A percentile compares a stretch with the other conserved stretches of the same genome.
Conservation (phyloP, 2,329 filamentous ascomycete genomes). For the Exophiala mesophila region DNA sequence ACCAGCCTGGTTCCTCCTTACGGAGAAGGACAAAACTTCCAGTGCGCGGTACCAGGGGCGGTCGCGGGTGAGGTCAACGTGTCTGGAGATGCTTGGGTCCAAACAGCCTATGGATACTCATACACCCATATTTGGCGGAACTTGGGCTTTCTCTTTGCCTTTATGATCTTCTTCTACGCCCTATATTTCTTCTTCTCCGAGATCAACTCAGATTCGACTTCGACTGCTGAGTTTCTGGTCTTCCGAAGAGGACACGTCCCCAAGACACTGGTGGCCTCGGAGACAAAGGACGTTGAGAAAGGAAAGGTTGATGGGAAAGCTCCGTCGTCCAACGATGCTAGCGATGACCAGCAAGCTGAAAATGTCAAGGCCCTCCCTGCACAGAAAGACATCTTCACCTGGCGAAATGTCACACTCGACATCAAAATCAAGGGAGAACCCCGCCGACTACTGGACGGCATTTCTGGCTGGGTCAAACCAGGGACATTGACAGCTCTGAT, state of each 20-base stretch:
- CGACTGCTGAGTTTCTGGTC: conserved; percentile 70
- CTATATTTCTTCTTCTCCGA: conserved; percentile 63
- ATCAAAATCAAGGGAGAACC: conserved; percentile 55
- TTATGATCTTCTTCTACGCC: conserved; percentile 58
- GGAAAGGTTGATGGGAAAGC: conserved; percentile 21
- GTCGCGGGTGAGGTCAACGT: conserved; percentile 52
- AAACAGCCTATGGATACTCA: conserved; percentile 53
- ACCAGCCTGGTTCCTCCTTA: conserved; percentile 58
- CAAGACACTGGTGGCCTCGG: conserved; percentile 33
- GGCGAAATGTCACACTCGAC: conserved; percentile 54
- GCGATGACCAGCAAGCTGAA: conserved; percentile 43
- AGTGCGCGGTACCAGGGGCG: conserved; percentile 47
- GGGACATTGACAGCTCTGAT: conserved; percentile 54
- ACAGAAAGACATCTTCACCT: conserved; percentile 43
- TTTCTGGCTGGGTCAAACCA: conserved; percentile 53
- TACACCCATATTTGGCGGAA: conserved; percentile 62
- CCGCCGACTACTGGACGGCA: conserved; percentile 50
- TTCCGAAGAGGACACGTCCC: conserved; percentile 65
- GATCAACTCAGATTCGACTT: conserved; percentile 60
- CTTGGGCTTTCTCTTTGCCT: conserved; percentile 63
- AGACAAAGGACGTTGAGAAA: conserved; percentile 22
- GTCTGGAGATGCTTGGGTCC: conserved; percentile 59
- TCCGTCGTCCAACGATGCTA: conserved; percentile 28
- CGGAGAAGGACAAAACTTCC: conserved; percentile 70
- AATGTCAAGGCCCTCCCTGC: conserved; percentile 29